These are phyloP conservation scores for Neurospora sp. DNA, from an alignment of 495 filamentous ascomycete species.

Conservation along the genomic window DNA sequence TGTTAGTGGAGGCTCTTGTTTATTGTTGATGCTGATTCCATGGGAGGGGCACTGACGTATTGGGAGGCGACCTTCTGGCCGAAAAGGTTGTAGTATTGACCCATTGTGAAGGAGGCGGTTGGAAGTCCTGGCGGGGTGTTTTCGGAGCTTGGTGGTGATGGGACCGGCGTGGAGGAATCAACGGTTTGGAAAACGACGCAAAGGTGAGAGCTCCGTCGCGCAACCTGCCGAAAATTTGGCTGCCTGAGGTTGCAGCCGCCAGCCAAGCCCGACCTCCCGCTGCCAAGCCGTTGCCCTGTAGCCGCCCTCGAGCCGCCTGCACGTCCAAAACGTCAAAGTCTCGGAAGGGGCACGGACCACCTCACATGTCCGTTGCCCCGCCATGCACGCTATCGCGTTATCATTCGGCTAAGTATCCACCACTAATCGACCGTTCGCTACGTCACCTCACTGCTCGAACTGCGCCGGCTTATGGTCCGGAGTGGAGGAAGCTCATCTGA, in stretches of 20 bases:
- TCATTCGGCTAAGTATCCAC: background rate
- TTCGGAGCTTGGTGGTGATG: constrained; percentile 13
- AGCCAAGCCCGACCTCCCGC: background rate
- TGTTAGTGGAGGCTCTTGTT: background rate
- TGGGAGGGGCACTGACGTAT: constrained; percentile 53
- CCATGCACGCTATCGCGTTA: background rate
- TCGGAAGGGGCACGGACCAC: background rate
- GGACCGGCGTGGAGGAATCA: constrained; percentile 6
- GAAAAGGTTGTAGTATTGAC: constrained; percentile 70
- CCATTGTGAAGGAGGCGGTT: constrained; percentile 55
- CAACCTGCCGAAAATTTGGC: background rate
- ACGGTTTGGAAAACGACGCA: constrained; percentile 18
- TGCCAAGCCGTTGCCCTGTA: background rate
- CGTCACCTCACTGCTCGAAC: background rate
- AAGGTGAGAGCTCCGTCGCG: constrained; percentile 9
- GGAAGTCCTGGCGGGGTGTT: constrained; percentile 21
- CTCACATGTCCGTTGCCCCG: background rate
- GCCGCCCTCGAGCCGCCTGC: background rate
- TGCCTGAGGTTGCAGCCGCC: background rate
- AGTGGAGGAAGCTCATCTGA: background rate
- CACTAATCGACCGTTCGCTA: background rate
- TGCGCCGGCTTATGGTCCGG: background rate
- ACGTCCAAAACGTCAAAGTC: background rate
- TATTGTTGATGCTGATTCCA: background rate
- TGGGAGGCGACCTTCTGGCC: constrained; percentile 92